phyloP scores from a whole-genome alignment of 2,329 filamentous ascomycete species.

The Aspergillus transmontanensis region DNA sequence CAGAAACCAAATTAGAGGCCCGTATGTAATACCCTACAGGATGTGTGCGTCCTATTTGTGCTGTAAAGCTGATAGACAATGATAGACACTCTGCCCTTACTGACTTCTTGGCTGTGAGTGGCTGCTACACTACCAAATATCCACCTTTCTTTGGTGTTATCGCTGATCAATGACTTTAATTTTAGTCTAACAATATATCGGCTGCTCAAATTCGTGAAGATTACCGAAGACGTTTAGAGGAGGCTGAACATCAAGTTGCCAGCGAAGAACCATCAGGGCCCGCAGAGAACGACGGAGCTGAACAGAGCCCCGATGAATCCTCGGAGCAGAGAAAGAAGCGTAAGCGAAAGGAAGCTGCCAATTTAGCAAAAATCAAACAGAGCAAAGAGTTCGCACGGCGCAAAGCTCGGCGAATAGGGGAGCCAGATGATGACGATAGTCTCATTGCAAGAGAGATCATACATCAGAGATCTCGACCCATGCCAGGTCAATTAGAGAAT shows the following conservation, averaged over 20 bases:
- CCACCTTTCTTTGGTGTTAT: not conserved
- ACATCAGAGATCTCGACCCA: constrained; percentile 58
- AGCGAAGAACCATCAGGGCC: constrained; percentile 31
- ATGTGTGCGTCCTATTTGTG: not conserved
- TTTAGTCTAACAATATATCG: constrained; percentile 65
- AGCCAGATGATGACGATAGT: constrained; percentile 51
- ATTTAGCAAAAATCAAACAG: constrained; percentile 50
- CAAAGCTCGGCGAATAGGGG: constrained; percentile 45
- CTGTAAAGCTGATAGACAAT: constrained; percentile 15
- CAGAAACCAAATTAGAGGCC: constrained; percentile 44
- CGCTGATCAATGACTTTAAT: constrained; percentile 2
- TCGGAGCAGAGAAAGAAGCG: constrained; percentile 55
- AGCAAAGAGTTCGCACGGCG: constrained; percentile 53
- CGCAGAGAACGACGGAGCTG: constrained; percentile 33
- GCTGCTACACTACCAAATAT: not conserved
- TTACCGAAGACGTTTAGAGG: constrained; percentile 56
- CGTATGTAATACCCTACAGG: constrained; percentile 41
- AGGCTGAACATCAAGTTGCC: constrained; percentile 47
- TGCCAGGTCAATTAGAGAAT: constrained; percentile 86
- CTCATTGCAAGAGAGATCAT: constrained; percentile 54
- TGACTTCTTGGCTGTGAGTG: constrained; percentile 65
- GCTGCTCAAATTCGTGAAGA: constrained; percentile 64
- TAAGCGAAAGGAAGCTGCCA: constrained; percentile 55
- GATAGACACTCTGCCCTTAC: constrained; percentile 65
- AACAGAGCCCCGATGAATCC: constrained; percentile 43